Base-by-base conservation (phyloP, 192 early-diverging fungal species). In the Radiomyces spectabilis region DNA sequence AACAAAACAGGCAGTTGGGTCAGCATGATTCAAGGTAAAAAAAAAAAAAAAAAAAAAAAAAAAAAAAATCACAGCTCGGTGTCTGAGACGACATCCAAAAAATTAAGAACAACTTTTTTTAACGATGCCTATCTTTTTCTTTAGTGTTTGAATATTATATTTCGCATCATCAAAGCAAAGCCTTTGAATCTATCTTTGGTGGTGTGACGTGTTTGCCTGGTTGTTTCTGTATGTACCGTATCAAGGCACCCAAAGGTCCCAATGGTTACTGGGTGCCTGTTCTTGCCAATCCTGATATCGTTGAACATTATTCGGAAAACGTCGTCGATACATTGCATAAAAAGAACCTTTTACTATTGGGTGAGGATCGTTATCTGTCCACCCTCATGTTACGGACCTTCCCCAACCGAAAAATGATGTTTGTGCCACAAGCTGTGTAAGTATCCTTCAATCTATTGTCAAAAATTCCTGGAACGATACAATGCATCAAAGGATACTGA, bases 311-410 rank as follows among this genome's bases (percentile, higher is more conserved):
- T 59, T 85, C 88, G 21, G 85, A 88, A 61, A 88, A 86, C 51
- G 76, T 85, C 2, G 86, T 90, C 12, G 80, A 86, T 40, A 89
- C 85, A 15, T 77, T 97, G 29, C 93, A 94, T 78, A 88, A 90
- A 59, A 97, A 97, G 79, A 94, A 97, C 59, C 68, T 94, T 70
- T 62, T 93, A 46, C 71, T 95, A 24, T 76, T 95, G n/a, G 93
- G 93, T 31, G 94, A 97, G 68, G 94, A 97, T 74, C 91, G 94
- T 27, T 97, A 87, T 74, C 75, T 97, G 52, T 81, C 92, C 9
- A 95, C 93, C n/a, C 82, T 97, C 22, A 93, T 97, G 92, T 73
- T 97, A 52, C 63, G 80, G 13, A 91, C 85, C 16, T 97, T 97
- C 78, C 92, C 94, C 33, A 88, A 93, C 57, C 88, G 94, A 46